Conservation (phyloP, 768 basidiomycete species). For the Agaricus bisporus region DNA sequence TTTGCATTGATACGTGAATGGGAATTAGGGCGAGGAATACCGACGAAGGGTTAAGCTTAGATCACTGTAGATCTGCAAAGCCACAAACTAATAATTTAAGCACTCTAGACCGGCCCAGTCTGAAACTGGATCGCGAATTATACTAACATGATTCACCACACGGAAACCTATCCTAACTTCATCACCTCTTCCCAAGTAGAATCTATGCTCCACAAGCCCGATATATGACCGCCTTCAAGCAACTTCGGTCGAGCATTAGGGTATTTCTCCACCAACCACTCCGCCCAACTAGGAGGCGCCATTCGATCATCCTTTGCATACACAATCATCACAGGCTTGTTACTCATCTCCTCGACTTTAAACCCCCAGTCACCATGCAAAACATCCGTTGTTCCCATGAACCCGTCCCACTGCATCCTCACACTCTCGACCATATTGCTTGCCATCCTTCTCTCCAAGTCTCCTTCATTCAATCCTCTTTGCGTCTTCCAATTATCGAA, state of each 20-base stretch:
- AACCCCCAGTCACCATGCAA: conserved; percentile 51
- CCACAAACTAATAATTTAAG: background rate
- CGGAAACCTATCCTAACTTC: background rate
- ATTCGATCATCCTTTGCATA: conserved; percentile 36
- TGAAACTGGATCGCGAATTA: too few species aligned
- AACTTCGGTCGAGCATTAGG: conserved; percentile 34
- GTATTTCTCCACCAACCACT: conserved; percentile 44
- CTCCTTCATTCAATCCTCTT: conserved; percentile 33
- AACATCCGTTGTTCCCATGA: conserved; percentile 33
- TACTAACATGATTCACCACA: too few species aligned
- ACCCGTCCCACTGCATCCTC: conserved; percentile 45
- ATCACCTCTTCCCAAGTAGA: conserved; percentile 38
- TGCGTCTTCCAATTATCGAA: conserved; percentile 36
- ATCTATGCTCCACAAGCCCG: conserved; percentile 37
- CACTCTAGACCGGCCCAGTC: too few species aligned
- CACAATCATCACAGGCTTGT: conserved; percentile 41
- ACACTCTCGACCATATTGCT: conserved; percentile 41
- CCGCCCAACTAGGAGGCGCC: conserved; percentile 35
- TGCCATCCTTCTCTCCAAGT: conserved; percentile 36
- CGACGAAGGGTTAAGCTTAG: too few species aligned
- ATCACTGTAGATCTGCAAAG: too few species aligned
- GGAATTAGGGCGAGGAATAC: too few species aligned
- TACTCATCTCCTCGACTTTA: conserved; percentile 34
- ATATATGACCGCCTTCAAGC: conserved; percentile 45
- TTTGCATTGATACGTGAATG: too few species aligned